Conservation (phyloP, 352 stramenopile species). For the Sclerospora graminicola region DNA sequence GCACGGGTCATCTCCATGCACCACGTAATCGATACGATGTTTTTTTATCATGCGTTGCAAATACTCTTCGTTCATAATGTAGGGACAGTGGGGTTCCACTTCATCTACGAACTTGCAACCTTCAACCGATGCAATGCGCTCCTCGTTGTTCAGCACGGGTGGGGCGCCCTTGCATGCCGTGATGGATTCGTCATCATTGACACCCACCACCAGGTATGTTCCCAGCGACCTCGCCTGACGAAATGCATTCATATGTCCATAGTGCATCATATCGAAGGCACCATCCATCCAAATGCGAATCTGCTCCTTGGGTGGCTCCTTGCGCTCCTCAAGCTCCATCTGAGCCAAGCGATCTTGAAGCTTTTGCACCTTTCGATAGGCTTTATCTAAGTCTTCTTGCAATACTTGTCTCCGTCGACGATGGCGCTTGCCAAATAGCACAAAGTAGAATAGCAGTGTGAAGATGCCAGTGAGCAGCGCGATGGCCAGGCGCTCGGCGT, state of each 20-base stretch:
- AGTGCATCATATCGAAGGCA: slow-evolving; percentile 99
- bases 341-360: slow-evolving; percentile 76
- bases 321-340: slow-evolving; percentile 71
- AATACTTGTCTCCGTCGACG: slow-evolving; percentile 52
- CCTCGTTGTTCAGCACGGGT: slow-evolving; percentile 95
- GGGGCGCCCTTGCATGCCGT: slow-evolving; percentile 91
- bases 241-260: slow-evolving; percentile 99
- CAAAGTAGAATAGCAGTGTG: slow-evolving; percentile 79
- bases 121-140: slow-evolving; percentile 92
- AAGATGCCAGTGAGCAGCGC: slow-evolving; percentile 69
- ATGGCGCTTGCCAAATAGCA: slow-evolving; percentile 83
- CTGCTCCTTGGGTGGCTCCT: slow-evolving; percentile 64
- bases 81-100: slow-evolving; percentile 94
- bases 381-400: slow-evolving; percentile 64
- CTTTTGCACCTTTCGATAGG: slow-evolving; percentile 73
- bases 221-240: slow-evolving; percentile 91
- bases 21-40: slow-evolving; percentile 97
- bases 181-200: slow-evolving; percentile 97
- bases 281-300: slow-evolving; percentile 99
- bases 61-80: slow-evolving; percentile 98
- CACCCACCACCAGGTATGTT: slow-evolving; percentile 96
- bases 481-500: slow-evolving; percentile 78
- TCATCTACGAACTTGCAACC: slow-evolving; percentile 99
- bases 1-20: slow-evolving; percentile 98
- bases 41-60: slow-evolving; percentile 96